These are phyloP conservation scores for Psilocybe mexicana DNA, from an alignment of 1,284 basidiomycete species.

Conservation along the genomic window DNA sequence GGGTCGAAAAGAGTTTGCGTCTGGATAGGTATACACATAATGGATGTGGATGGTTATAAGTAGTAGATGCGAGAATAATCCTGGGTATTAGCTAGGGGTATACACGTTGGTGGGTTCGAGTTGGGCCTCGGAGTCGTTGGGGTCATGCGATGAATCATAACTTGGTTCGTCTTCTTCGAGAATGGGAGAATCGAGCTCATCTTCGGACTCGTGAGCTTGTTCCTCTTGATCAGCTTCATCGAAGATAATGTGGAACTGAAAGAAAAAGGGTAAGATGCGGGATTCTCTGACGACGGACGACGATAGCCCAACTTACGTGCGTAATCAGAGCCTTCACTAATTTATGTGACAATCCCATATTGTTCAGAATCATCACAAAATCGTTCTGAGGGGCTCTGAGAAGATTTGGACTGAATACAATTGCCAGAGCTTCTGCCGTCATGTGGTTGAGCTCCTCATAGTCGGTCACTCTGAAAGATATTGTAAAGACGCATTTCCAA, in stretches of 20 bases:
- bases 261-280: not conserved
- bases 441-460: conserved; percentile 85
- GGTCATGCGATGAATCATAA: conserved; percentile 16
- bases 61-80: conserved; percentile 21
- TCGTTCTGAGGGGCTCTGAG: conserved; percentile 71
- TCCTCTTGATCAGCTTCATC: conserved; percentile 47
- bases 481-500: conserved; percentile 6
- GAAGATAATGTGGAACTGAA: conserved; percentile 50
- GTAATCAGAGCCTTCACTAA: conserved; percentile 78
- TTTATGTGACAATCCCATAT: conserved; percentile 75
- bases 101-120: conserved; percentile 27
- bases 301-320: conserved; percentile 53
- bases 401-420: conserved; percentile 81
- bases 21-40: conserved; percentile 12
- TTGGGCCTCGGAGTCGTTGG: conserved; percentile 7
- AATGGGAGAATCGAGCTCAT: conserved; percentile 45
- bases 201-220: conserved; percentile 41
- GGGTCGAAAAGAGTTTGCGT: not conserved
- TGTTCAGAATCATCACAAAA: conserved; percentile 71
- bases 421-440: conserved; percentile 80
- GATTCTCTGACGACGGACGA: not conserved
- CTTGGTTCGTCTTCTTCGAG: conserved; percentile 39
- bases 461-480: conserved; percentile 65
- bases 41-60: conserved; percentile 18
- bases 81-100: conserved; percentile 32